Percentiles rank a stretch among this genome's conserved stretches.
These are phyloP conservation scores for Oryza brachyantha DNA, from an alignment of 176 grass and related monocot genomes.

Conservation along the genomic window DNA sequence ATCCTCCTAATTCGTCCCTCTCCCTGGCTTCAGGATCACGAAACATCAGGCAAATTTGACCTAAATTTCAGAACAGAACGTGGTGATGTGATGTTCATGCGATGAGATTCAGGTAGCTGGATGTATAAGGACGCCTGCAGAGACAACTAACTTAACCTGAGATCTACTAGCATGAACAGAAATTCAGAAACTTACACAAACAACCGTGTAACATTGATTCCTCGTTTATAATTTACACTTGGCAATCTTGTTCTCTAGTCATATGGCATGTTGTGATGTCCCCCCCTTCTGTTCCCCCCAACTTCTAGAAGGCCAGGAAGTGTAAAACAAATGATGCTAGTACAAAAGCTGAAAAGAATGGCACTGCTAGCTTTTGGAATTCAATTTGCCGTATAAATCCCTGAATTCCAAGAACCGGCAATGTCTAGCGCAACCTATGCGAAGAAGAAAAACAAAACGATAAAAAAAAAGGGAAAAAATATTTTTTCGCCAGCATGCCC, in stretches of 20 bases:
- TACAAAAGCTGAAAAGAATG: slow-evolving; percentile 30
- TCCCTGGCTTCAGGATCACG: not conserved
- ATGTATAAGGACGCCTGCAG: not conserved
- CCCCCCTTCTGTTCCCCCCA: not conserved
- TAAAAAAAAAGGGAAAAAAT: not conserved
- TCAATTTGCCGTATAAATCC: slow-evolving; percentile 26
- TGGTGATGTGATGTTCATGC: no score
- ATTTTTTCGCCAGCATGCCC: not conserved
- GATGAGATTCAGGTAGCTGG: not conserved
- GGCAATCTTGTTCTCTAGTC: slow-evolving; percentile 13
- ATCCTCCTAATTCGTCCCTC: not conserved
- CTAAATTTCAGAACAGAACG: not conserved
- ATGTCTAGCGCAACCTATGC: slow-evolving; percentile 27
- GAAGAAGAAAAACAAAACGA: not conserved
- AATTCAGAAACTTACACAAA: not conserved
- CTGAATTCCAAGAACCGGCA: slow-evolving; percentile 41
- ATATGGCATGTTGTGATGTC: slow-evolving; percentile 1
- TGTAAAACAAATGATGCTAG: not conserved
- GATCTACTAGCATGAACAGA: not conserved
- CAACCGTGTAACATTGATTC: not conserved
- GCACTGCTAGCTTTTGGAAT: slow-evolving; percentile 41
- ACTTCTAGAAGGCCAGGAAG: slow-evolving; percentile 35
- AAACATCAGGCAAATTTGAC: not conserved
- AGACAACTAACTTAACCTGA: not conserved
- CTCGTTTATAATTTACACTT: slow-evolving; percentile 30